phyloP scores from a whole-genome alignment of 2,329 filamentous ascomycete species.

The Claviceps sp. region DNA sequence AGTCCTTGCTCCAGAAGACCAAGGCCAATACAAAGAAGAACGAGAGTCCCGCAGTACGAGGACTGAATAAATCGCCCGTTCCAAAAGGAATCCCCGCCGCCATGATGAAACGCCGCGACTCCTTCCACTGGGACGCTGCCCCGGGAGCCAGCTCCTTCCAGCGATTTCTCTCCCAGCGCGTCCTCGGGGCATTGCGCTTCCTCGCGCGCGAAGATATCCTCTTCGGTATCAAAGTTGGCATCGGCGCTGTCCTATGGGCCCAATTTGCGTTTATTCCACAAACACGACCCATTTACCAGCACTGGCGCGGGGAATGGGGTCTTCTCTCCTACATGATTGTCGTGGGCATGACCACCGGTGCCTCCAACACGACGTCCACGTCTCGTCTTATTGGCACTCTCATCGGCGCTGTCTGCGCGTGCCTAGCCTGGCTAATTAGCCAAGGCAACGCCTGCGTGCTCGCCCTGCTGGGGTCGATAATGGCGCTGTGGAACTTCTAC shows the following conservation, averaged over 20 bases:
- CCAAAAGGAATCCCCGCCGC: slow-evolving; percentile 42
- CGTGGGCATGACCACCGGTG: slow-evolving; percentile 92
- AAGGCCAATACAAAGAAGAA: slow-evolving; percentile 16
- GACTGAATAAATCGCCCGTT: slow-evolving; percentile 36
- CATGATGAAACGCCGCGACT: slow-evolving; percentile 38
- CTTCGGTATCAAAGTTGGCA: slow-evolving; percentile 86
- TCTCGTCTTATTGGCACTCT: slow-evolving; percentile 79
- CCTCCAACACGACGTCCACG: slow-evolving; percentile 83
- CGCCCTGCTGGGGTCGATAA: slow-evolving; percentile 68
- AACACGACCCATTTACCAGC: slow-evolving; percentile 67
- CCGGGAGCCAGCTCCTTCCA: slow-evolving; percentile 31
- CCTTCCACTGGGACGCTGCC: slow-evolving; percentile 42
- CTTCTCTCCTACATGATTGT: slow-evolving; percentile 96
- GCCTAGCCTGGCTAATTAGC: slow-evolving; percentile 65
- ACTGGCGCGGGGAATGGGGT: slow-evolving; percentile 95
- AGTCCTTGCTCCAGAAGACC: slow-evolving; percentile 25
- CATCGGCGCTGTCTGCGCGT: slow-evolving; percentile 62
- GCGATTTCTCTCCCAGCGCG: slow-evolving; percentile 29
- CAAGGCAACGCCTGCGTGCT: slow-evolving; percentile 61
- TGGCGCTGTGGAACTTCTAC: slow-evolving; percentile 76
- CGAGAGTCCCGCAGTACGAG: slow-evolving; percentile 23
- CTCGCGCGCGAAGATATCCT: slow-evolving; percentile 43
- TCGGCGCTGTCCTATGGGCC: slow-evolving; percentile 79
- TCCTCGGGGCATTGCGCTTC: slow-evolving; percentile 33
- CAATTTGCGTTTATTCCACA: slow-evolving; percentile 72